Evolutionary conservation across 345 rosid genomes (phyloP), one percentile per base, ranked within the genome.

Genomic region (Salix purpurea): DNA sequence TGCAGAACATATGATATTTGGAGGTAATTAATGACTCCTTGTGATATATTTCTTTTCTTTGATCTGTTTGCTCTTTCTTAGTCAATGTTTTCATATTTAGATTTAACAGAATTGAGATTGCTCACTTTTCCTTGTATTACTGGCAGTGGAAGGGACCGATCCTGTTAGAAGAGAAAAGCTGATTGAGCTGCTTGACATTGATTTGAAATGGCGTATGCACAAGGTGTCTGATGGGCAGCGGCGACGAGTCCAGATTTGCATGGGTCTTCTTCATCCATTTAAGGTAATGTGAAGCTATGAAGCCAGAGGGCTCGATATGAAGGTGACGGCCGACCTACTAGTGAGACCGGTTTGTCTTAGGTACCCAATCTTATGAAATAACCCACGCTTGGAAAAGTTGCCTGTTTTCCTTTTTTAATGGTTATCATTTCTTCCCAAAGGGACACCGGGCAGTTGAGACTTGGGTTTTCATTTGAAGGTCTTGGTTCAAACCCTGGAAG

Each of bases 171-270:
- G 98, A 85, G 96, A 90, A 13, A 90, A 79, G 80, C 80, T 96
- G 81, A 93, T 93, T 81, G 98, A 93, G 64, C 90, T 96, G 79
- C 99, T 96, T 81, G 99, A 93, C 76, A 93, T 96, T 40, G 93
- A 93, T 82, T 83, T 96, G 62, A 88, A 87, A 72, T 93, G 99
- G 99, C 92, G 98, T 79, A 96, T 93, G 99, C 99, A 96, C 77
- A 96, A 96, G 82, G 99, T 92, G 36, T 96, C 99, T 70, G 99
- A 96, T 82, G 99, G 99, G 19, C 99, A 96, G 80, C 88, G 94
- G 12, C 96, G 99, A 13, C 89, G 99, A 30, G 99, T 96, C 74
- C 99, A 96, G 73, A 96, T 96, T 23, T 96, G 99, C 80, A 90
- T 96, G 98, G 99, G 98, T 73, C 98, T 96, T 74, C 93, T 96